These are phyloP conservation scores for Adansonia rubrostipa DNA, from an alignment of 441 rosid genomes.

Conservation along the genomic window DNA sequence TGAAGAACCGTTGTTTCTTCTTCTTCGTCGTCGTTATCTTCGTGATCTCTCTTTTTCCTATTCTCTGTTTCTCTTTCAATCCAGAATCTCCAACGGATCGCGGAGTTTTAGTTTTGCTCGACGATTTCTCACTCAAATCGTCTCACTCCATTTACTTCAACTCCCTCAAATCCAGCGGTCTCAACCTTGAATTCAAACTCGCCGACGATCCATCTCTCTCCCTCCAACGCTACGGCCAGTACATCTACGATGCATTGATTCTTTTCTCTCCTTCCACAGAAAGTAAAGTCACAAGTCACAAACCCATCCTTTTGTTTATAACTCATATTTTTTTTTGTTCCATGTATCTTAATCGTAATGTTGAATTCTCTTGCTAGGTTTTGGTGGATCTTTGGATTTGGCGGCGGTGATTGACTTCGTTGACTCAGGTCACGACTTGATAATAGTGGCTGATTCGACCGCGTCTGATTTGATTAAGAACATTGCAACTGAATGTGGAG, in stretches of 20 bases:
- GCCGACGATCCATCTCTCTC: slow-evolving; percentile 75
- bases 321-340: background rate
- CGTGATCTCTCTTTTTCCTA: slow-evolving; percentile 48
- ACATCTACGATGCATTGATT: slow-evolving; percentile 70
- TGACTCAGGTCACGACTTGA: slow-evolving; percentile 87
- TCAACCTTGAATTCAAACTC: slow-evolving; percentile 75
- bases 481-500: slow-evolving; percentile 77
- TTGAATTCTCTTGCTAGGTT: slow-evolving; percentile 35
- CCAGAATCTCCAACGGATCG: slow-evolving; percentile 64
- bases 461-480: slow-evolving; percentile 74
- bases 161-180: slow-evolving; percentile 69
- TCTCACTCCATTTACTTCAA: slow-evolving; percentile 81
- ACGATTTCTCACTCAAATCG: slow-evolving; percentile 76
- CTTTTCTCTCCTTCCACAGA: slow-evolving; percentile 77
- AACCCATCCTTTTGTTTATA: background rate
- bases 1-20: slow-evolving; percentile 50
- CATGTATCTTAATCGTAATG: background rate
- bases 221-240: slow-evolving; percentile 80
- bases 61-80: slow-evolving; percentile 62
- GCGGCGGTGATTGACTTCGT: slow-evolving; percentile 73
- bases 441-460: slow-evolving; percentile 70
- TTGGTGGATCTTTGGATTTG: slow-evolving; percentile 76
- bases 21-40: slow-evolving; percentile 29
- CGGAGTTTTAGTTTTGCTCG: slow-evolving; percentile 70
- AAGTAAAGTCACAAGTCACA: slow-evolving; percentile 47